Base-by-base conservation (phyloP, 352 stramenopile species). In the Phytopythium delawarense region DNA sequence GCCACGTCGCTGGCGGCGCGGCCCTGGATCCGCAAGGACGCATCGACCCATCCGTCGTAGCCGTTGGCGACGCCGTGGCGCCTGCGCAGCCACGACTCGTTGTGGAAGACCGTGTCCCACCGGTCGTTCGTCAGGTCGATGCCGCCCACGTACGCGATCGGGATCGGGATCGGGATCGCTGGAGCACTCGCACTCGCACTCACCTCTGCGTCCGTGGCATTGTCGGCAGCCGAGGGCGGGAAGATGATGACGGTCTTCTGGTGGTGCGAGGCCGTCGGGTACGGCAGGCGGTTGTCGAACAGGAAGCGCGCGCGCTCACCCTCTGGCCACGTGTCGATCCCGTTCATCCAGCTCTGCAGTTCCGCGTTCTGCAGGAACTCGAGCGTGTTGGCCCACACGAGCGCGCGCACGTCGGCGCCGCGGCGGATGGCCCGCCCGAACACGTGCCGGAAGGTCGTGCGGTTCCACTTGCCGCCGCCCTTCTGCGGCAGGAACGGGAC, bases 11-110 rank as follows among this genome's bases (percentile, higher is more conserved):
- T 63, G 2, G 76, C 69, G 1, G 75, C 83, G 0, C 72, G 75
- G 0, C 80, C 78, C 1, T 77, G 57, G 15, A 92, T 73, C 0
- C 76, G 70, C 21, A 84, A 56, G 12, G 78, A 61, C 0, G 62
- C 69, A 42, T 92, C 82, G 1, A 89, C 28, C 80, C 78, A 92
- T 18, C 81, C 79, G 18, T 86, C 67, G 54, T 74, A 72, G 18
- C 48, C 45, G 45, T 62, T 61, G 20, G 71, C 69, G 21, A 71
- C 72, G 35, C 70, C 68, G 32, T 57, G 62, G 9, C 53, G 40
- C 8, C 70, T 57, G 1, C 76, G 70, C 39, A 88, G 39, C 32
- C 57, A 65, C 7, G 78, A 64, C 55, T 72, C 62, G 63, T 89
- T 69, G 62, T 88, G 76, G 6, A 64, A 62, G 16, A 75, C 66